Conservation (phyloP, 75 land plant genomes). For the Azolla pinnata region DNA sequence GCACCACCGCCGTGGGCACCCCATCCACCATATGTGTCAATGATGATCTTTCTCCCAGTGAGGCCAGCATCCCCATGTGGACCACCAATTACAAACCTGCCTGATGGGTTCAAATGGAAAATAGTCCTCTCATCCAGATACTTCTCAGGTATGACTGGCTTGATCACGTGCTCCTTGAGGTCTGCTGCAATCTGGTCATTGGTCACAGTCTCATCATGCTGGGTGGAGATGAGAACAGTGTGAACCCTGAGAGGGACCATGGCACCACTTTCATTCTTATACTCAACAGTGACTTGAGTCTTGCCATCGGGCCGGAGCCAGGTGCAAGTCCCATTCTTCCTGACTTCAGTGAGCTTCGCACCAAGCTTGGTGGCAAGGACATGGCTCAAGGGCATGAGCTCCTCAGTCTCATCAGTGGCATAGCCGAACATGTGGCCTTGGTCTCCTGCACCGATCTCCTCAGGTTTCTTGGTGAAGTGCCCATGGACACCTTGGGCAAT, state of each 20-base stretch:
- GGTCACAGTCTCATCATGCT: conserved; percentile 51
- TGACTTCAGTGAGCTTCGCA: conserved; percentile 34
- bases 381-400: conserved; percentile 53
- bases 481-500: conserved; percentile 52
- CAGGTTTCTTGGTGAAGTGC: conserved; percentile 31
- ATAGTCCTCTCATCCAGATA: conserved; percentile 32
- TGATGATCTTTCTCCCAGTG: conserved; percentile 50
- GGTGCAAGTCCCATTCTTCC: conserved; percentile 41
- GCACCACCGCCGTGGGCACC: conserved; percentile 42
- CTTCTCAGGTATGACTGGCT: conserved; percentile 26
- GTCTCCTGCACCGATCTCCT: conserved; percentile 31
- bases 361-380: conserved; percentile 49
- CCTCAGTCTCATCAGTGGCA: conserved; percentile 60
- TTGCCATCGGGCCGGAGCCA: conserved; percentile 48
- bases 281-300: conserved; percentile 61
- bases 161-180: too few species aligned
- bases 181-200: conserved; percentile 48
- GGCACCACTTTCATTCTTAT: conserved; percentile 51
- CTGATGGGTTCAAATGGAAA: conserved; percentile 36
- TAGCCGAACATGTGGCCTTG: conserved; percentile 63
- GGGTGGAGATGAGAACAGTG: conserved; percentile 49
- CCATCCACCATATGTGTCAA: conserved; percentile 53
- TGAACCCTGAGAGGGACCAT: conserved; percentile 54
- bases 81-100: conserved; percentile 42
- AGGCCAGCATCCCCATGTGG: conserved; percentile 51